phyloP scores from a whole-genome alignment of 805 yeast genomes.

The Kockiozyma suomiensis region DNA sequence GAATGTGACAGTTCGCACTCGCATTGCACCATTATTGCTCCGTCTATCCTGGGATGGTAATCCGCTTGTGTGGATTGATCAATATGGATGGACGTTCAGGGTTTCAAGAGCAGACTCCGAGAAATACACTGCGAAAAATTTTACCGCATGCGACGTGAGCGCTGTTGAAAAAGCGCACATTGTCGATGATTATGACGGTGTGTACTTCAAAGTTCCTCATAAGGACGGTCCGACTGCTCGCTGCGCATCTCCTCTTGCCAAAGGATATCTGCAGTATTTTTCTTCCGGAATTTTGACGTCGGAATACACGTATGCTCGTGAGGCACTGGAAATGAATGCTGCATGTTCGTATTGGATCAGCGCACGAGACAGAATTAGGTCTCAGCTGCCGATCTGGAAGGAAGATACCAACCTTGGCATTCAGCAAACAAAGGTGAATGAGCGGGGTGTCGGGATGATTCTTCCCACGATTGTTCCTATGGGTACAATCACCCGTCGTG shows the following conservation, averaged over 20 bases:
- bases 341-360: constrained; percentile 92
- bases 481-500: constrained; percentile 97
- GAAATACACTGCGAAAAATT: constrained; percentile 45
- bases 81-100: constrained; percentile 86
- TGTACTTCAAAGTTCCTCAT: constrained; percentile 78
- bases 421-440: constrained; percentile 16
- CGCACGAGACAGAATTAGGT: constrained; percentile 77
- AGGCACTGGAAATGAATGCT: constrained; percentile 76
- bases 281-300: constrained; percentile 76
- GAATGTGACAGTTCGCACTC: constrained; percentile 67
- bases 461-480: constrained; percentile 82
- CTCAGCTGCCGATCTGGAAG: constrained; percentile 79
- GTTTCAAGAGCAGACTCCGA: constrained; percentile 47
- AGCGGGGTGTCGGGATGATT: constrained; percentile 63
- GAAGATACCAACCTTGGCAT: constrained; percentile 37
- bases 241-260: constrained; percentile 76
- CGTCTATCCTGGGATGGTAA: constrained; percentile 81
- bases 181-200: constrained; percentile 41
- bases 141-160: constrained; percentile 36
- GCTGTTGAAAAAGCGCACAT: constrained; percentile 31
- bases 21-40: constrained; percentile 75
- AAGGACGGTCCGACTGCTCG: constrained; percentile 77
- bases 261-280: constrained; percentile 67
- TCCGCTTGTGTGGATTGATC: constrained; percentile 79
- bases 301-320: constrained; percentile 67